These are phyloP conservation scores for Plantago major DNA, from an alignment of 257 asterid species.

Conservation along the genomic window DNA sequence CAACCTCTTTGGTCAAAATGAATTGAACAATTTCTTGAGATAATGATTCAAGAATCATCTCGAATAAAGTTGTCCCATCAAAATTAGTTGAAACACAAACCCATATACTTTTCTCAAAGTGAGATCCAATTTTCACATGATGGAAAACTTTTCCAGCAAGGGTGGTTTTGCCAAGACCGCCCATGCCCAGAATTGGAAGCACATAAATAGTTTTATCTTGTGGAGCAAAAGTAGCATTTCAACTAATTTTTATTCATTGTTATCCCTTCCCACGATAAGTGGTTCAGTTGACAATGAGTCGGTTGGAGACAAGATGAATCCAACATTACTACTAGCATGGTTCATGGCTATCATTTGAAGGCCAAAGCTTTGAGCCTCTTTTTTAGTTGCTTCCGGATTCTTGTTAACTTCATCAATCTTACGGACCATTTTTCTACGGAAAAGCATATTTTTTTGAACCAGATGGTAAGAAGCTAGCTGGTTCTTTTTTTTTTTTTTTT, in stretches of 20 bases:
- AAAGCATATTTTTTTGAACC: not conserved
- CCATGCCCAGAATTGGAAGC: conserved; percentile 7
- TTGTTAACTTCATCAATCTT: conserved; percentile 8
- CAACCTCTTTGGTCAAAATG: not conserved
- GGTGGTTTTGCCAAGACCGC: not conserved
- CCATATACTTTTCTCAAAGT: conserved; percentile 19
- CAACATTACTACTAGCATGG: not conserved
- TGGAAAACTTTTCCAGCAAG: conserved; percentile 8
- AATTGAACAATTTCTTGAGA: not conserved
- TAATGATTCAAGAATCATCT: conserved; percentile 12
- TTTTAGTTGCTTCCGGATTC: not conserved
- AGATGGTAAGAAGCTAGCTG: not conserved
- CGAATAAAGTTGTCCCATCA: conserved; percentile 14
- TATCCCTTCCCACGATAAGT: not conserved
- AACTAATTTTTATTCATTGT: not conserved
- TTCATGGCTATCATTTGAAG: not conserved
- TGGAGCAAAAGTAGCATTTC: conserved; percentile 1
- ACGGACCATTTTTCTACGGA: conserved; percentile 2
- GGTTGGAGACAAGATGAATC: not conserved
- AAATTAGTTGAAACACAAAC: conserved; percentile 15
- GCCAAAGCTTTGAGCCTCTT: not conserved
- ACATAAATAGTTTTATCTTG: not conserved
- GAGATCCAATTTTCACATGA: not conserved
- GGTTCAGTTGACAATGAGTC: not conserved
- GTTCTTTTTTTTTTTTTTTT: too few relatives aligned